Base-by-base conservation (phyloP, 352 stramenopile genomes). In the Globisporangium uncinulatum region DNA sequence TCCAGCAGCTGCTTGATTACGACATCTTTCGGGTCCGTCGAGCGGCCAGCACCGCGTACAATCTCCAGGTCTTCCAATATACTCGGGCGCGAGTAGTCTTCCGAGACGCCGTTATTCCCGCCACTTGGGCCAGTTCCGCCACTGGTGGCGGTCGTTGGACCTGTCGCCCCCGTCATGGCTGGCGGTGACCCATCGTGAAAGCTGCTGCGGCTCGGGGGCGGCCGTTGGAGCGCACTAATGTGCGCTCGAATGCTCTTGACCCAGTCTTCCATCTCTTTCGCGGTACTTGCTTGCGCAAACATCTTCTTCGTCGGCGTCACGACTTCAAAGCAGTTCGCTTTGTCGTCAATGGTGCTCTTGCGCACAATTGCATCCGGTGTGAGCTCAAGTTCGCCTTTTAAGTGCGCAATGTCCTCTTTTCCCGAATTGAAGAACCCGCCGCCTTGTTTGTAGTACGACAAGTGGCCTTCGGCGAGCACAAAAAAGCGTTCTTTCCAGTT, bases 401-500 rank as follows among this genome's bases (percentile, higher is more conserved):
- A 53, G 58, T 94, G 84, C 17, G 87, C 84, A 53, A 94, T 89
- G 56, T 94, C 84, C 48, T 94, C 84, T 53, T 94, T 94, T 0
- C 76, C 79, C 32, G 76, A 87, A 56, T 89, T 90, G 62, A 94
- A 94, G 55, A 94, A 91, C 43, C 84, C 84, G 34, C 84, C 81
- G 32, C 81, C 82, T 31, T 92, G 82, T 51, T 94, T 94, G 63
- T 94, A 94, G 66, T 94, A 94, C 44, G 75, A 90, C 67, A 94
- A 65, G 53, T 92, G 80, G 49, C 81, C 82, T 48, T 94, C 83
- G 0, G 84, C 80, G 10, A 94, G 62, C 54, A 94, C 84, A 52
- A 94, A 94, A 69, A 94, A 94, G 4, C 84, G 82, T 65, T 92
- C 82, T 56, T 91, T 90, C 84, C 84, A 94, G 65, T 94, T 94